phyloP scores from a whole-genome alignment of 169 alveolate genomes.

The Plasmodium relictum region DNA sequence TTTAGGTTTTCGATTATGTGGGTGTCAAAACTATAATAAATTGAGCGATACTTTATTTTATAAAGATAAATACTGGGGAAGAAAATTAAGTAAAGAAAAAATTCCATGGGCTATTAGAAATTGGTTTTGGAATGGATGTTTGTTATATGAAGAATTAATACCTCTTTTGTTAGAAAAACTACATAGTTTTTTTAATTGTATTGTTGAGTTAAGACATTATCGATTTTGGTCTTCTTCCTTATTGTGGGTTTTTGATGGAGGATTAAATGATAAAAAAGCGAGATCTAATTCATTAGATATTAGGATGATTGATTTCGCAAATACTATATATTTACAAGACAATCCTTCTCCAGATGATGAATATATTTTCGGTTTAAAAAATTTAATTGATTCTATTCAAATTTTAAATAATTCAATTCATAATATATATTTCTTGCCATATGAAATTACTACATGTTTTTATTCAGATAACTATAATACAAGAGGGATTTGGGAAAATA shows the following conservation, averaged over 20 bases:
- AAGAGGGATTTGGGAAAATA: neutral
- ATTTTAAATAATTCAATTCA: constrained; percentile 77
- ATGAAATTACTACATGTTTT: constrained; percentile 62
- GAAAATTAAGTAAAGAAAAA: constrained; percentile 80
- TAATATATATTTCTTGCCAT: constrained; percentile 76
- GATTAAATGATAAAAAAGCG: constrained; percentile 76
- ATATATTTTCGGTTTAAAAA: constrained; percentile 80
- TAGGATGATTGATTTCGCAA: constrained; percentile 85
- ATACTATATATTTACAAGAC: constrained; percentile 81
- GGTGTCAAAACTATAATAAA: constrained; percentile 81
- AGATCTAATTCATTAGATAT: constrained; percentile 78
- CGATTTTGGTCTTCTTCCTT: constrained; percentile 86
- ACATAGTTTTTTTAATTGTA: constrained; percentile 77
- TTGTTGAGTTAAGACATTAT: constrained; percentile 78
- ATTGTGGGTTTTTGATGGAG: constrained; percentile 84
- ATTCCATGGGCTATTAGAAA: constrained; percentile 81
- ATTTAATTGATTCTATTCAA: constrained; percentile 77
- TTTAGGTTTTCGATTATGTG: constrained; percentile 85
- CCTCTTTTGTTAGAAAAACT: constrained; percentile 78
- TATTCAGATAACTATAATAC: constrained; percentile 50
- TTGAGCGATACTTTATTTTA: constrained; percentile 79
- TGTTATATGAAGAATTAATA: constrained; percentile 78
- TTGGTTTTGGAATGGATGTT: constrained; percentile 84
- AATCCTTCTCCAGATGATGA: constrained; percentile 84
- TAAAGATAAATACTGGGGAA: constrained; percentile 85